Evolutionary conservation across 345 rosid genomes (phyloP).

Genomic region (Bruguiera parviflora): DNA sequence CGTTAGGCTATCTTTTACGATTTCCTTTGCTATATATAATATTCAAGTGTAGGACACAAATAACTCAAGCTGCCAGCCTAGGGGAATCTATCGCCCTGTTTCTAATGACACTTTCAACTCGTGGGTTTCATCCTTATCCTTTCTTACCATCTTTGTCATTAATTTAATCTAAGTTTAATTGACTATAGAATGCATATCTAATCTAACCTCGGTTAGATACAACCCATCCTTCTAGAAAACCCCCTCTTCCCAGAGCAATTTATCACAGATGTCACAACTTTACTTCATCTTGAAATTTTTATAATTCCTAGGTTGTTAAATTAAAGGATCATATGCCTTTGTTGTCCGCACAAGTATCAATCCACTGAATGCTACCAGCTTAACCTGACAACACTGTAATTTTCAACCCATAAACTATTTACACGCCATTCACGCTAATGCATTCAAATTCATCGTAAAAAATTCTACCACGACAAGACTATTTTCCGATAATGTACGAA

Average conservation of each 20-base stretch:
- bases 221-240: slow-evolving; percentile 10
- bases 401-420: too few relatives aligned
- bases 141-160: slow-evolving; percentile 20
- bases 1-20: background rate
- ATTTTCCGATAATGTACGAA: too few relatives aligned
- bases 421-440: too few relatives aligned
- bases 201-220: slow-evolving; percentile 22
- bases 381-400: too few relatives aligned
- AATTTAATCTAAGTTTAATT: slow-evolving; percentile 29
- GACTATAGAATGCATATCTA: too few relatives aligned
- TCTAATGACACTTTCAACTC: slow-evolving; percentile 4
- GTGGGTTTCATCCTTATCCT: slow-evolving; percentile 49
- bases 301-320: background rate
- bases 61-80: slow-evolving; percentile 27
- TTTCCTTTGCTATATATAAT: slow-evolving; percentile 8
- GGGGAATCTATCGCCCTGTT: slow-evolving; percentile 21
- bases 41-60: slow-evolving; percentile 12
- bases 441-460: too few relatives aligned
- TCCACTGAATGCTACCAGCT: too few relatives aligned
- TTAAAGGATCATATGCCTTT: background rate
- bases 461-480: too few relatives aligned
- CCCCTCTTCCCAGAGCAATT: background rate
- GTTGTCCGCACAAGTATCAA: too few relatives aligned
- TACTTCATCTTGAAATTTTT: background rate
- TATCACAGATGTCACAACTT: background rate